These are phyloP conservation scores for Lepraria neglecta DNA, from an alignment of 495 filamentous ascomycete species.

Conservation along the genomic window DNA sequence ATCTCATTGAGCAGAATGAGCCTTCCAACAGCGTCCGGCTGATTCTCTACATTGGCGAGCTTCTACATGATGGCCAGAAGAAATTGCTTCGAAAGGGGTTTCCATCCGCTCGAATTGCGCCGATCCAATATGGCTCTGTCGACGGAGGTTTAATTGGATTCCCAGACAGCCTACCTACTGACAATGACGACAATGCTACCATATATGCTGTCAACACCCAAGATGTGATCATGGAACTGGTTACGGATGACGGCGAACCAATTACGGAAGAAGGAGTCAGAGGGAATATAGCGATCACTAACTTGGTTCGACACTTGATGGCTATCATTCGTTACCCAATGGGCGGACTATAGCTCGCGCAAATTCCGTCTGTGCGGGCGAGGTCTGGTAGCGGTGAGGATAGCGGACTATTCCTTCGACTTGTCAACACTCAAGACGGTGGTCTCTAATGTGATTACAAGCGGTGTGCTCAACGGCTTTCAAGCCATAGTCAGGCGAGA, in stretches of 20 bases:
- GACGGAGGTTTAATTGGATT: constrained; percentile 3
- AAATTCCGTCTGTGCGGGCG: background rate
- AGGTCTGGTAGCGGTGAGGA: background rate
- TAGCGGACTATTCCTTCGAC: background rate
- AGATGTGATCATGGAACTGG: background rate
- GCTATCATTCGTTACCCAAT: background rate
- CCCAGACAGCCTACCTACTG: background rate
- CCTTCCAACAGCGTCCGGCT: background rate
- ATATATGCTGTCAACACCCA: background rate
- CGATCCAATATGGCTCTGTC: background rate
- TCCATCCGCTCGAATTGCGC: background rate
- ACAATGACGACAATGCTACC: background rate
- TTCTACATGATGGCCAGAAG: background rate
- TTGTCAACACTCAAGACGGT: background rate
- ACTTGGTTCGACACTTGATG: background rate
- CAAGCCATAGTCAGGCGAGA: background rate
- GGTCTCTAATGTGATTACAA: background rate
- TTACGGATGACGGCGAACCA: background rate
- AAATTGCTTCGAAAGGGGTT: background rate
- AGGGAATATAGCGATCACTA: constrained; percentile 2
- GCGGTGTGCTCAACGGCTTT: constrained; percentile 7
- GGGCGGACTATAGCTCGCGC: background rate
- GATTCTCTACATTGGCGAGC: constrained; percentile 4
- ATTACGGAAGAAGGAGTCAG: constrained; percentile 3
- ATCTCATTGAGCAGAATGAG: background rate